Conservation (phyloP, 208 protist species). For the Borovskyia barvae region DNA sequence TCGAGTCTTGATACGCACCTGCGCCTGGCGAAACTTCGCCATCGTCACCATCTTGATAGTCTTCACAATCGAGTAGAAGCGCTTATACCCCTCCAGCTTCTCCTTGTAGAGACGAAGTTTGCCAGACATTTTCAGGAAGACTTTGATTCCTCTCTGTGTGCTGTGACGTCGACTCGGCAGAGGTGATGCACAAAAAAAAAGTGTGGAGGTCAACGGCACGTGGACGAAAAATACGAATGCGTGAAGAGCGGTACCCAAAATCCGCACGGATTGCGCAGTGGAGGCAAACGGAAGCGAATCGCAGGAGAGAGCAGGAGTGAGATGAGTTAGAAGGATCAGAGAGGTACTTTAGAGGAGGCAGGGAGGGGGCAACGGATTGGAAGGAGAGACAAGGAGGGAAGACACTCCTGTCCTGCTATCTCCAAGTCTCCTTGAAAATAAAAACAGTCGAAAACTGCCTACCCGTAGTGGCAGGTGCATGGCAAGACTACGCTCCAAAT, state of each 20-base stretch:
- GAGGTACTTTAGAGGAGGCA: neutral
- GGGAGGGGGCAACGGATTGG: too few relatives aligned
- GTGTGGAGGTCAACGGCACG: neutral
- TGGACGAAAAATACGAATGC: too few relatives aligned
- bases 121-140: slow-evolving; percentile 68
- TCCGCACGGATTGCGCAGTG: too few relatives aligned
- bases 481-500: too few relatives aligned
- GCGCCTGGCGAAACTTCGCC: slow-evolving; percentile 80
- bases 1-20: slow-evolving; percentile 78
- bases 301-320: too few relatives aligned
- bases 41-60: slow-evolving; percentile 93
- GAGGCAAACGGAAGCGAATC: too few relatives aligned
- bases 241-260: too few relatives aligned
- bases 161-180: neutral
- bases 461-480: too few relatives aligned
- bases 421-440: neutral
- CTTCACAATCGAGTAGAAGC: slow-evolving; percentile 91
- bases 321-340: slow-evolving; percentile 9
- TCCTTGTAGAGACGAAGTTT: slow-evolving; percentile 91
- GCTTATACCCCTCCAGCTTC: slow-evolving; percentile 91
- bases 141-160: slow-evolving; percentile 11
- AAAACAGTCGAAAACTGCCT: too few relatives aligned
- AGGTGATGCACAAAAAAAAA: neutral
- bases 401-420: neutral
- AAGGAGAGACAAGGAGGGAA: neutral